Percentiles rank a stretch among this genome's conserved stretches.
phyloP scores from a whole-genome alignment of 164 flowering plant species.

The Hamamelis virginiana region DNA sequence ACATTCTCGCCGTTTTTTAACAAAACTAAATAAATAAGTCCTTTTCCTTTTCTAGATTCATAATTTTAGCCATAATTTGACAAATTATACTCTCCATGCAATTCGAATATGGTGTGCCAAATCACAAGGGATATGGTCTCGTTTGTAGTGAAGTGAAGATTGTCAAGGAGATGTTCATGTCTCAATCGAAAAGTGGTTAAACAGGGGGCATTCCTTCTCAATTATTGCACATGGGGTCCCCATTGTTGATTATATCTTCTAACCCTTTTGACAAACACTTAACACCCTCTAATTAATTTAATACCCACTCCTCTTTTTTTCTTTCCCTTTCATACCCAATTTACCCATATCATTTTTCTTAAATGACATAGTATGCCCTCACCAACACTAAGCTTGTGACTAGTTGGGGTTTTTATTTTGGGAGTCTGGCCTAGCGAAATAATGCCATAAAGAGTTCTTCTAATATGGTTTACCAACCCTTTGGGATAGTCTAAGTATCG shows the following conservation, averaged over 20 bases:
- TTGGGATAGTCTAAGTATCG: too few relatives aligned
- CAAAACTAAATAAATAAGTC: neutral
- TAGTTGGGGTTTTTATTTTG: too few relatives aligned
- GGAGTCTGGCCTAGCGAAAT: too few relatives aligned
- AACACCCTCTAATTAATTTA: conserved; percentile 26
- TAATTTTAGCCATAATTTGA: neutral
- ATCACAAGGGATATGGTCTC: too few relatives aligned
- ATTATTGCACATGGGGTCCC: conserved; percentile 24
- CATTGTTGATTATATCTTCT: conserved; percentile 26
- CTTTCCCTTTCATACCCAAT: neutral
- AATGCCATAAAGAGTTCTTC: too few relatives aligned
- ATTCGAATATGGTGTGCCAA: too few relatives aligned
- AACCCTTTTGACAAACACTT: conserved; percentile 31
- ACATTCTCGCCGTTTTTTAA: neutral
- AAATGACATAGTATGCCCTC: neutral
- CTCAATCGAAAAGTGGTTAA: conserved; percentile 20
- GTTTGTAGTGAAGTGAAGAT: neutral
- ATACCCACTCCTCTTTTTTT: neutral
- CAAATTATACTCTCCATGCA: too few relatives aligned
- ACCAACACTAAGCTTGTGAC: neutral
- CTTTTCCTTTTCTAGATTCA: neutral
- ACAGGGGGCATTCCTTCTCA: conserved; percentile 15
- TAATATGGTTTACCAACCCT: too few relatives aligned
- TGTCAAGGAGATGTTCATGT: conserved; percentile 1
- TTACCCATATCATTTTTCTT: neutral